Percentiles rank a stretch among this genome's conserved stretches.
Conservation (phyloP, 2,329 filamentous ascomycete genomes). For the Knoxdaviesia proteae region DNA sequence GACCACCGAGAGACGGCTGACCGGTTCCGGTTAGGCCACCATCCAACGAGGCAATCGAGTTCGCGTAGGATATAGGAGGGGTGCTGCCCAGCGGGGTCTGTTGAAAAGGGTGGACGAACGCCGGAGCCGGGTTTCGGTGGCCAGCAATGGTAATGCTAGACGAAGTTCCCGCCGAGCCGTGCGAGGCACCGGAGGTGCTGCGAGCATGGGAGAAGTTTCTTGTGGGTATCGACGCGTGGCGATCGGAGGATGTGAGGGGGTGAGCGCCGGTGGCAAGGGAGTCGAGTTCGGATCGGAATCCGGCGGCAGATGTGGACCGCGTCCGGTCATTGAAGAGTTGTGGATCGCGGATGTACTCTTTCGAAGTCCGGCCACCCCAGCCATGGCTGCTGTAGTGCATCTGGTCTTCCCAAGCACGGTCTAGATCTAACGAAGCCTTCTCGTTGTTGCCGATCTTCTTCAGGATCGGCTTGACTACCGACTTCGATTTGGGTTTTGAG, state of each 20-base stretch:
- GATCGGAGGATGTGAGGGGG: too few relatives aligned
- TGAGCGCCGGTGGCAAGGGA: too few relatives aligned
- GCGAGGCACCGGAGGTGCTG: slow-evolving; percentile 36
- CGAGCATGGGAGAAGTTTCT: slow-evolving; percentile 32
- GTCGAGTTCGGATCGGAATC: too few relatives aligned
- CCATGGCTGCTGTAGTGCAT: slow-evolving; percentile 15
- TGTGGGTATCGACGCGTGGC: slow-evolving; percentile 2
- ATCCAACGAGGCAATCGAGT: slow-evolving; percentile 31
- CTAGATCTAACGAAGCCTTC: slow-evolving; percentile 41
- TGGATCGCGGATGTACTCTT: too few relatives aligned
- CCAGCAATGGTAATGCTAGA: slow-evolving; percentile 23
- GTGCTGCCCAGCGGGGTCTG: slow-evolving; percentile 34
- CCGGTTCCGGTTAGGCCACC: too few relatives aligned
- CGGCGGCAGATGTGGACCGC: too few relatives aligned
- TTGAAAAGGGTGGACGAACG: slow-evolving; percentile 43
- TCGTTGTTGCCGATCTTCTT: slow-evolving; percentile 11
- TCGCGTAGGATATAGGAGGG: slow-evolving; percentile 36
- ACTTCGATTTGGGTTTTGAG: slow-evolving; percentile 1
- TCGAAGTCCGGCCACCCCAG: slow-evolving; percentile 8
- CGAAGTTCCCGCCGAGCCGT: slow-evolving; percentile 32
- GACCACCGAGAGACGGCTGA: slow-evolving; percentile 10
- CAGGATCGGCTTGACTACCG: slow-evolving; percentile 1
- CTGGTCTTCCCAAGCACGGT: slow-evolving; percentile 38
- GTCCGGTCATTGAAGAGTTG: too few relatives aligned
- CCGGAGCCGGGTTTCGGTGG: slow-evolving; percentile 12